Conservation (phyloP, 2,329 filamentous ascomycete species). For the Aureobasidium subglaciale region DNA sequence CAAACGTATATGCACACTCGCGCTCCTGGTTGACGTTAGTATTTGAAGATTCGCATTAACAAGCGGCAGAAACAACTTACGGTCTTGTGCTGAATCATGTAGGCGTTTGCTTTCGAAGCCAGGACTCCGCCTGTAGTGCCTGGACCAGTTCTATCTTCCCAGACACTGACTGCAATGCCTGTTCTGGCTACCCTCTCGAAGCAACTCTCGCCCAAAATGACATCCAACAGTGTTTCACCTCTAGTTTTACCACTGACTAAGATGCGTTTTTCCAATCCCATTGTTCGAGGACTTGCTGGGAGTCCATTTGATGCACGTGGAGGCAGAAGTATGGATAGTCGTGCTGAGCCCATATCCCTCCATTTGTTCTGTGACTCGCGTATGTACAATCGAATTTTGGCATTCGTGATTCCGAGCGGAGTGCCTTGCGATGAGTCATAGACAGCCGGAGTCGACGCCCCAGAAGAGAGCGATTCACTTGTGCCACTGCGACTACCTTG, state of each 20-base stretch:
- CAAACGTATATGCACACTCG: constrained; percentile 43
- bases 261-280: constrained; percentile 72
- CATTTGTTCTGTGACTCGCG: constrained; percentile 71
- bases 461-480: constrained; percentile 54
- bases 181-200: constrained; percentile 78
- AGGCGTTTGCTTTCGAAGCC: constrained; percentile 50
- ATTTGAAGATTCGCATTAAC: not conserved
- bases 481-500: constrained; percentile 43
- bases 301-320: constrained; percentile 35
- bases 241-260: constrained; percentile 66
- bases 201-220: constrained; percentile 73
- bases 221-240: constrained; percentile 66
- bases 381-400: constrained; percentile 80
- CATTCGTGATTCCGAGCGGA: constrained; percentile 64
- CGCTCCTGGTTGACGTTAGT: constrained; percentile 32
- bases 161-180: constrained; percentile 83
- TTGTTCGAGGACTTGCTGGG: constrained; percentile 34
- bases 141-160: constrained; percentile 52
- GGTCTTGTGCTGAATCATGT: constrained; percentile 51
- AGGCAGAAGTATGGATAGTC: constrained; percentile 74
- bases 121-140: constrained; percentile 51
- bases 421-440: constrained; percentile 29
- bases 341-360: constrained; percentile 83
- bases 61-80: constrained; percentile 21
- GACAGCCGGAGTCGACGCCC: constrained; percentile 31